Base-by-base conservation (phyloP, 148 eudicot genomes). In the Heliosperma pusillum region DNA sequence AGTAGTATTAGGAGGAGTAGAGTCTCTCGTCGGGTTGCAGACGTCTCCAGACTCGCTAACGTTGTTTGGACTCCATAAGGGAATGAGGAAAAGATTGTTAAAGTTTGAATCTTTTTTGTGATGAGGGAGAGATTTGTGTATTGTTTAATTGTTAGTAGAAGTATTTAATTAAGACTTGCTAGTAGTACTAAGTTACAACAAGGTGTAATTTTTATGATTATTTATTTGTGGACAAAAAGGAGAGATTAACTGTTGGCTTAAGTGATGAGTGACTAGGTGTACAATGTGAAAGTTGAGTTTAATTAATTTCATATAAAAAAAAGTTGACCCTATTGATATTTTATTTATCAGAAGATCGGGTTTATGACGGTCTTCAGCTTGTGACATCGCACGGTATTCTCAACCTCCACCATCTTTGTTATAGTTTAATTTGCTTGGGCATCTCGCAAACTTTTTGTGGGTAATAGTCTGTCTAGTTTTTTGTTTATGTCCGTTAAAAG, bases 91-190 rank as follows among this genome's bases (percentile, higher is more conserved):
- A 68, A 40, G 65, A 70, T 62, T 9, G 17, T 72, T 24, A 70
- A 75, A 74, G 70, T 19, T 80, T 64, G 29, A 30, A 27, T 66
- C 78, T 29, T 55, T 50, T 20, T 33, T 33, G 7, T 36, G 42
- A 6, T 36, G 55, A 16, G 55, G 55, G 55, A 50, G 17, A 50
- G 55, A 50, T 50, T 50, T 36, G 55, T 50, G 55, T 50, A 50
- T 50, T 50, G 55, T 50, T 50, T 50, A 50, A 15, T 50, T 50
- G 17, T 12, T 50, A 12, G 17, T 13, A 12, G 3, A 7, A 50
- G n/a, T n/a, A n/a, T n/a, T 50, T 50, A 13, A 10, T 47, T 47
- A 47, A 13, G 12, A n/a, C n/a, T n/a, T n/a, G n/a, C n/a, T n/a
- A n/a, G n/a, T n/a, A n/a, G n/a, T n/a, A n/a, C 15, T 10, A 15